Evolutionary conservation across 2,329 filamentous ascomycete species (phyloP).

Genomic region (Magnaporthiopsis incrustans): DNA sequence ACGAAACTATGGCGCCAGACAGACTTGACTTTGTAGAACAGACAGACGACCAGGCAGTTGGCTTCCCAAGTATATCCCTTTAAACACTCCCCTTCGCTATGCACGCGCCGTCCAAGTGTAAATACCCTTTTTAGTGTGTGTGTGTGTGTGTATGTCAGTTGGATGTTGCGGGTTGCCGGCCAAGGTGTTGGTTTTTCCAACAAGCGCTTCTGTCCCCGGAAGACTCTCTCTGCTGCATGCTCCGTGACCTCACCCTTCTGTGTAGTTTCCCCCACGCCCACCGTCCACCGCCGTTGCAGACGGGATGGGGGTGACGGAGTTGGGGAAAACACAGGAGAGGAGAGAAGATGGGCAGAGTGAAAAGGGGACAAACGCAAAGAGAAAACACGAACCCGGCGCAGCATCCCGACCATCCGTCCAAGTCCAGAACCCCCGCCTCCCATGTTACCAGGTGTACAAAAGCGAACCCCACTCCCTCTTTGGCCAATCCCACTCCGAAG

Average conservation of each 20-base stretch:
- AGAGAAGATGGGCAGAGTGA: background rate
- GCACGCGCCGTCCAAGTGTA: conserved; percentile 6
- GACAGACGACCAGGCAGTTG: background rate
- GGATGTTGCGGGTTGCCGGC: background rate
- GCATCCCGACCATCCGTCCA: background rate
- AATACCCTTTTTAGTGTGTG: background rate
- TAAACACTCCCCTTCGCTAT: conserved; percentile 8
- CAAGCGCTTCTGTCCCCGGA: too few relatives aligned
- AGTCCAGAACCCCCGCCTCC: background rate
- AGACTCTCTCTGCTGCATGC: background rate
- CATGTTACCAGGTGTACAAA: background rate
- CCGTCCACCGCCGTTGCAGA: too few relatives aligned
- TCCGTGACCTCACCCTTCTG: background rate
- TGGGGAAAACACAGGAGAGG: background rate
- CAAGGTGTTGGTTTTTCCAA: background rate
- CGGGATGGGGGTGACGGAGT: background rate
- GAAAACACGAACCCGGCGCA: background rate
- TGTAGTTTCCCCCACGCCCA: too few relatives aligned
- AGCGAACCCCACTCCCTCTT: background rate
- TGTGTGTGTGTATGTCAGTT: background rate
- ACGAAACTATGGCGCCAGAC: background rate
- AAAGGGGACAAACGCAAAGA: background rate
- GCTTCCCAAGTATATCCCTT: conserved; percentile 4
- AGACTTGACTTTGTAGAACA: background rate
- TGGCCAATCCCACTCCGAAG: background rate